Conservation (phyloP, 108 stramenopile genomes). For the Nannochloropsis gaditana region DNA sequence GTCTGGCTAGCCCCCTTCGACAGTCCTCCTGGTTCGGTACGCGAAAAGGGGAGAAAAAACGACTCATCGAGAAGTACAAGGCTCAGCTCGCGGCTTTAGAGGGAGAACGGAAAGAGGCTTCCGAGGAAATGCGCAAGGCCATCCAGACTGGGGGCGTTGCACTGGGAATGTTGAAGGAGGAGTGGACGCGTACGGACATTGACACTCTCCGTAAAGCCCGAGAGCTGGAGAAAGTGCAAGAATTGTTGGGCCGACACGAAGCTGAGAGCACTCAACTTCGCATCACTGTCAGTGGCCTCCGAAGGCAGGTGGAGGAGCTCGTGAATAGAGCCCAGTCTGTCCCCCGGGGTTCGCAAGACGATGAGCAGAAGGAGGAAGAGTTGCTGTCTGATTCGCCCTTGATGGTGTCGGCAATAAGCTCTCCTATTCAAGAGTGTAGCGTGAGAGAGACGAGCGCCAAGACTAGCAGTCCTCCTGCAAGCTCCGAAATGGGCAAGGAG, state of each 20-base stretch:
- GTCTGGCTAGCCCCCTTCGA: not conserved
- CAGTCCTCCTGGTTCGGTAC: not conserved
- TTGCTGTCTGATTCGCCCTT: not conserved
- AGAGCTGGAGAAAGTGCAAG: not conserved
- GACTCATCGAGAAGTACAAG: not conserved
- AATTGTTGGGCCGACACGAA: not conserved
- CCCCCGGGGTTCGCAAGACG: not conserved
- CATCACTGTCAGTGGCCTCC: not conserved
- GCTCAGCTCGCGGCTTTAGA: not conserved
- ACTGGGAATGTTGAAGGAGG: not conserved
- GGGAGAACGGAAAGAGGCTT: not conserved
- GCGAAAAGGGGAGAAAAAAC: not conserved
- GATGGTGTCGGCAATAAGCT: not conserved
- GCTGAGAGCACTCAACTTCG: conserved; percentile 12
- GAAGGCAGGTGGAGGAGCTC: not conserved
- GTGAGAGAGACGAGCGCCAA: too few relatives aligned
- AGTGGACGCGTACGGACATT: not conserved
- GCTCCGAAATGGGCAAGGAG: not conserved
- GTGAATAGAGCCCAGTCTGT: not conserved
- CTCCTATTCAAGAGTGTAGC: not conserved
- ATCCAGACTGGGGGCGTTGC: not conserved
- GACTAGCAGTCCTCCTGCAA: too few relatives aligned
- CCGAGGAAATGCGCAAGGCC: not conserved
- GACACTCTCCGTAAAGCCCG: not conserved
- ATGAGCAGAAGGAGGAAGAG: not conserved